Conservation (phyloP, 345 rosid species). For the Eucalyptus pumila region DNA sequence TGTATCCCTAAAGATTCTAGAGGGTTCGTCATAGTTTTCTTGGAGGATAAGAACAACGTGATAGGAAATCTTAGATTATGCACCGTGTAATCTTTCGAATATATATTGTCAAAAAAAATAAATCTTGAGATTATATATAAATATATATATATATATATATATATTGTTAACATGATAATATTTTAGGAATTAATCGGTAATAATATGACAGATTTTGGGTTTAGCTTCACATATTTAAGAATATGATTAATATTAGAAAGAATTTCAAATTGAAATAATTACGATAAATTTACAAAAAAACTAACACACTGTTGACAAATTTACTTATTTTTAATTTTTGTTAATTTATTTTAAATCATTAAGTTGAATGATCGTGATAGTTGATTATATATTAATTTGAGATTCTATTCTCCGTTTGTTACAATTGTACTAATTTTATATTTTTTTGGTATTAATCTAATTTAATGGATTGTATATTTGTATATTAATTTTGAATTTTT, state of each 20-base stretch:
- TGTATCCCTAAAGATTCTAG: background rate
- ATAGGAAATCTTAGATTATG: background rate
- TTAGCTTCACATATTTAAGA: too few relatives aligned
- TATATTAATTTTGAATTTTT: too few relatives aligned
- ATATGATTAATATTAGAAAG: fast-evolving
- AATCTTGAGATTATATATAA: too few relatives aligned
- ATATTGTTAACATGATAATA: too few relatives aligned
- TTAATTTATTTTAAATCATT: fast-evolving
- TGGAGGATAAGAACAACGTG: background rate
- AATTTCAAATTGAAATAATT: fast-evolving
- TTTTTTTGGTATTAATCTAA: too few relatives aligned
- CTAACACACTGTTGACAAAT: too few relatives aligned
- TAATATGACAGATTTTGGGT: background rate
- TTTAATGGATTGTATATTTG: too few relatives aligned
- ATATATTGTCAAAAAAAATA: too few relatives aligned
- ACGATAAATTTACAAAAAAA: too few relatives aligned
- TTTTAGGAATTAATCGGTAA: background rate
- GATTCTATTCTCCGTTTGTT: fast-evolving
- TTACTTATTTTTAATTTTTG: fast-evolving
- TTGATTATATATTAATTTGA: too few relatives aligned
- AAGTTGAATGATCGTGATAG: fast-evolving
- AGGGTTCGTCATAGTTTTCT: background rate
- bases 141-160: too few relatives aligned
- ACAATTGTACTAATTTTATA: fast-evolving
- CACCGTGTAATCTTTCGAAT: too few relatives aligned